Base-by-base conservation (phyloP, 2,329 filamentous ascomycete species). In the Aspergillus sp. region DNA sequence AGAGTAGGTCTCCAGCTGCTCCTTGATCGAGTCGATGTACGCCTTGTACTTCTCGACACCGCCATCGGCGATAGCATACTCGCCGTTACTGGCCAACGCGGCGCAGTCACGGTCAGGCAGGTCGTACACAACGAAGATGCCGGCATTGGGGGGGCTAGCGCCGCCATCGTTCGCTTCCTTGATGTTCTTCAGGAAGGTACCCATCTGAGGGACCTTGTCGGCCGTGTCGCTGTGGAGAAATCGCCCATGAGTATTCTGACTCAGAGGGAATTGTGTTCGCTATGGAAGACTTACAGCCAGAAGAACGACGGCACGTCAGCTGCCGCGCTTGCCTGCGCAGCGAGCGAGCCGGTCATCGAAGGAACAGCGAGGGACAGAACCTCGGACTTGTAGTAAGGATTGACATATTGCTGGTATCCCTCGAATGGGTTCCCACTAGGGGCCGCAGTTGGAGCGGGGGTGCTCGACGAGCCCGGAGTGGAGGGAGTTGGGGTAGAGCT, bases 21-120 rank as follows among this genome's bases (percentile, higher is more conserved):
- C 66, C 45, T 75, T 78, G 58, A 86, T 84, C 49, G 75, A 71
- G 70, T 81, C 78, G 54, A 82, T 80, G 59, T 82, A 82, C 19
- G 74, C 70, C 64, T 80, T 78, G 70, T 82, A 82, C 29, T 78
- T 76, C 34, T 71, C 74, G 29, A 75, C 69, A 17, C 79, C 73
- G 47, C 79, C 68, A 51, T 85, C 69, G 53, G 78, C 81, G 52
- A 85, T 80, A 17, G 75, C 71, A 43, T 83, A 78, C 67, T 86
- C 83, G 54, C 84, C 83, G 63, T 86, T 86, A 57, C 83, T 86
- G 13, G 83, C 83, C 60, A 81, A 73, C 46, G 84, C 84, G 13
- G 83, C 79, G 63, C 84, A 86, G 64, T 86, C 84, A 65, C 83
- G 80, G 60, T 85, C 82, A 42, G 84, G 84, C 11, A 86, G 71